Percentiles rank a stretch among this genome's conserved stretches.
Evolutionary conservation across 345 rosid genomes (phyloP).

Genomic region (Isatis tinctoria): DNA sequence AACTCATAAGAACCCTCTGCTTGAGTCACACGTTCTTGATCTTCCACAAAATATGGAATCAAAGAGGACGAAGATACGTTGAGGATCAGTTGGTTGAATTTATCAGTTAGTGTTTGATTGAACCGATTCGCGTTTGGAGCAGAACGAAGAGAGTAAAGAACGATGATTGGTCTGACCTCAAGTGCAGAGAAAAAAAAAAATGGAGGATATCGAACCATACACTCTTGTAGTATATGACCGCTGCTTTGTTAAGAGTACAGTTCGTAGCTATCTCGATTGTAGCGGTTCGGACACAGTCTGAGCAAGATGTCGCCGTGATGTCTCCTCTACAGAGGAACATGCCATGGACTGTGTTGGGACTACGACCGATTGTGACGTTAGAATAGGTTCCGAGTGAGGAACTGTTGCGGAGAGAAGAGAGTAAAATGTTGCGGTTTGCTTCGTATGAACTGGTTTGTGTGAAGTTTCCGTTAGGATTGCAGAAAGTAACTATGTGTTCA

Average conservation of each 20-base stretch:
- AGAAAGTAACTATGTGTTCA: background rate
- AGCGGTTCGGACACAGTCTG: slow-evolving; percentile 32
- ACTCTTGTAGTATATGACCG: slow-evolving; percentile 33
- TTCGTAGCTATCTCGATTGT: background rate
- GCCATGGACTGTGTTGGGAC: slow-evolving; percentile 19
- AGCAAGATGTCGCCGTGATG: slow-evolving; percentile 18
- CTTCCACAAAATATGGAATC: slow-evolving; percentile 9
- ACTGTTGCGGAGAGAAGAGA: background rate
- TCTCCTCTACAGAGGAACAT: slow-evolving; percentile 43
- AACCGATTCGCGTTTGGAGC: background rate
- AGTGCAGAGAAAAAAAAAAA: background rate
- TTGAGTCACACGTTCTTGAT: slow-evolving; percentile 16
- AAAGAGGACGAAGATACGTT: background rate
- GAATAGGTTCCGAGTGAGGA: slow-evolving; percentile 16
- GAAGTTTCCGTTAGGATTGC: background rate
- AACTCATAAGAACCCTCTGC: slow-evolving; percentile 14
- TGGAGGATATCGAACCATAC: slow-evolving; percentile 38
- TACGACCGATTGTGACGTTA: slow-evolving; percentile 10
- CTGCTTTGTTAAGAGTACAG: slow-evolving; percentile 23
- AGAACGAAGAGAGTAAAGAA: background rate
- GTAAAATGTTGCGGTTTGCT: slow-evolving; percentile 2
- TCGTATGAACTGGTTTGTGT: slow-evolving; percentile 10
- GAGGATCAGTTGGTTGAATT: background rate
- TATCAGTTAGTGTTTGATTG: background rate
- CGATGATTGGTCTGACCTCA: background rate